phyloP scores from a whole-genome alignment of 768 basidiomycete species.

The Trametes coccinea region DNA sequence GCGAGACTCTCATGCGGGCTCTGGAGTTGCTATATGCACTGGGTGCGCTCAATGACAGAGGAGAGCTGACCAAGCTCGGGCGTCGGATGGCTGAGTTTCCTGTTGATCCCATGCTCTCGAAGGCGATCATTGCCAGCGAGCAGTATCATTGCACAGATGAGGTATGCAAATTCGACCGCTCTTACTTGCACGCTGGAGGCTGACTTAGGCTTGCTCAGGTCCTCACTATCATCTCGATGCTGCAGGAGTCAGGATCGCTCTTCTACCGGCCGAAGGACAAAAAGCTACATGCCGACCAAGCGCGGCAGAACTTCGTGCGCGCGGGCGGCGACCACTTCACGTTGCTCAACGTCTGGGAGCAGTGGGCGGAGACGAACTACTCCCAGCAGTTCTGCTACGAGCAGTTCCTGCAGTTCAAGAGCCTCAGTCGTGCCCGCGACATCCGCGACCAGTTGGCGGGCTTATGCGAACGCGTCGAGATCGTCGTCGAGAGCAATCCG shows the following conservation, averaged over 20 bases:
- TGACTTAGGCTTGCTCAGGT: constrained; percentile 48
- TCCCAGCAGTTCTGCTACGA: constrained; percentile 97
- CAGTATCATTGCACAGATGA: constrained; percentile 94
- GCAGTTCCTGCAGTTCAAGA: constrained; percentile 94
- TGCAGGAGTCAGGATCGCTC: constrained; percentile 91
- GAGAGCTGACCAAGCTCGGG: constrained; percentile 96
- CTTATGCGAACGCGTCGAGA: constrained; percentile 95
- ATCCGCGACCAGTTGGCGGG: constrained; percentile 95
- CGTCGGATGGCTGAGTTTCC: constrained; percentile 99
- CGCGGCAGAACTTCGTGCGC: constrained; percentile 94
- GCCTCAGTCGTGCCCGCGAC: constrained; percentile 89
- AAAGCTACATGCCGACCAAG: constrained; percentile 95
- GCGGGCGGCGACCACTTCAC: constrained; percentile 98
- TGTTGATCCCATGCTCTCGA: constrained; percentile 96
- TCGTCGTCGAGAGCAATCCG: constrained; percentile 82
- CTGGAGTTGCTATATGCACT: constrained; percentile 93
- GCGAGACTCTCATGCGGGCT: constrained; percentile 95
- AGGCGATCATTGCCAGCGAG: constrained; percentile 95
- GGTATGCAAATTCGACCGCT: constrained; percentile 44
- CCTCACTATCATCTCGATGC: constrained; percentile 95
- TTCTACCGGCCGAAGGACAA: constrained; percentile 99
- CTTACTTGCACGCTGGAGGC: neutral
- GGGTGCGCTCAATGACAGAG: constrained; percentile 93
- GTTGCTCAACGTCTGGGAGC: constrained; percentile 96
- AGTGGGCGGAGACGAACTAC: constrained; percentile 98